Evolutionary conservation across 306 rosid genomes (phyloP).

Genomic region (Rosa multiflora): DNA sequence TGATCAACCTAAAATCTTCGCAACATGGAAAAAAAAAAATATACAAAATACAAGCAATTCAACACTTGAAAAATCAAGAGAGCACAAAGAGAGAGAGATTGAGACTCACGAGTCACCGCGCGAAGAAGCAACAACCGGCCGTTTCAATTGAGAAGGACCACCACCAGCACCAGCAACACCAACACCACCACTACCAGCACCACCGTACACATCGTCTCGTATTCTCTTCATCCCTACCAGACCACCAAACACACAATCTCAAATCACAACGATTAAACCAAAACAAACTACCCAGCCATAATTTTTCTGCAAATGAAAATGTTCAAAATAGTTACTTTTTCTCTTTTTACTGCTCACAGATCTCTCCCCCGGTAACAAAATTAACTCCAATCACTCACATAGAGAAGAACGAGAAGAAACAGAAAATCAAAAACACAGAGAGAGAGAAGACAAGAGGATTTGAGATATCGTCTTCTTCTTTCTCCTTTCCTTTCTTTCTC

Average conservation of each 20-base stretch:
- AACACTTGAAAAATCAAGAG: slow-evolving; percentile 12
- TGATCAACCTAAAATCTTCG: slow-evolving; percentile 6
- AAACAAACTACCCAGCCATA: not conserved
- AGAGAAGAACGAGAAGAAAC: not conserved
- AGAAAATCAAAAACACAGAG: not conserved
- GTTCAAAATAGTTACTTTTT: not conserved
- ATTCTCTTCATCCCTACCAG: slow-evolving; percentile 61
- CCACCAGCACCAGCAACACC: slow-evolving; percentile 8
- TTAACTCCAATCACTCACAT: slow-evolving; percentile 15
- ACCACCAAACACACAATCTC: not conserved
- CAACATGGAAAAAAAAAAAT: no score
- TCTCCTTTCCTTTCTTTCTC: not conserved
- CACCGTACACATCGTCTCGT: slow-evolving; percentile 56
- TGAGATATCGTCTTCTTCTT: not conserved
- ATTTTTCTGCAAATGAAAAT: not conserved
- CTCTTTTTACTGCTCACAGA: slow-evolving; percentile 18
- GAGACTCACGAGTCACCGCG: slow-evolving; percentile 66
- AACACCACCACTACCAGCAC: not conserved
- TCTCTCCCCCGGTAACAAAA: slow-evolving; percentile 13
- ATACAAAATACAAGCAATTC: slow-evolving; percentile 9
- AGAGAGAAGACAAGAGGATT: not conserved
- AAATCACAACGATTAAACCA: not conserved
- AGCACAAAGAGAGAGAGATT: not conserved
- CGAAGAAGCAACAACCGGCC: slow-evolving; percentile 56
- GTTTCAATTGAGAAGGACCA: slow-evolving; percentile 52